Evolutionary conservation across 163 green algal genomes (phyloP).

Genomic region (Scenedesmus sp.): DNA sequence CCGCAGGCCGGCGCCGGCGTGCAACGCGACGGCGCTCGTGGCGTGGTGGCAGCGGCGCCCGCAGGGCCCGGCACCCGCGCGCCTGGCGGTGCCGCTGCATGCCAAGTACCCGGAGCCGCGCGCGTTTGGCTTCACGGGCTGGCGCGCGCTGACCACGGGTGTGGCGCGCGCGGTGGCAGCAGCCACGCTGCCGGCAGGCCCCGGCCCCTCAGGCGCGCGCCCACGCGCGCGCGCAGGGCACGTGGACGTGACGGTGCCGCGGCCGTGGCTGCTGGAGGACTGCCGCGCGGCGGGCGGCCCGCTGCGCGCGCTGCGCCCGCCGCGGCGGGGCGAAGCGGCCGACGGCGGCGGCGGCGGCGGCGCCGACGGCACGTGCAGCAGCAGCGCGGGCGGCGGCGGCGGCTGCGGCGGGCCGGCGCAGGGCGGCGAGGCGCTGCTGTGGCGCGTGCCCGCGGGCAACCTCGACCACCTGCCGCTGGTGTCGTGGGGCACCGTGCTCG

Average conservation of each 20-base stretch:
- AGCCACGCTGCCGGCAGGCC: background rate
- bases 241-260: background rate
- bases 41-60: background rate
- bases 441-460: constrained; percentile 24
- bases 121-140: constrained; percentile 8
- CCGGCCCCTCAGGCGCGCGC: background rate
- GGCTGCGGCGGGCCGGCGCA: background rate
- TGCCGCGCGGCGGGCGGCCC: background rate
- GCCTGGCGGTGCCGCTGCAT: constrained; percentile 30
- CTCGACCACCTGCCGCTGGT: constrained; percentile 2
- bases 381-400: background rate
- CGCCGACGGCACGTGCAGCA: too few relatives aligned
- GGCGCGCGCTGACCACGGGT: constrained; percentile 15
- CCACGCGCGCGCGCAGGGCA: background rate
- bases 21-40: constrained; percentile 16
- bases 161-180: too few relatives aligned
- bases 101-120: constrained; percentile 37
- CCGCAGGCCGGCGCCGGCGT: constrained; percentile 29
- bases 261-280: constrained; percentile 16
- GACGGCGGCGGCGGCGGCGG: too few relatives aligned
- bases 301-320: background rate
- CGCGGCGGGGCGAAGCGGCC: background rate
- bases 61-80: background rate
- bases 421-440: constrained; percentile 10
- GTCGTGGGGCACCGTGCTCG: constrained; percentile 33